Percentiles rank a stretch among this genome's conserved stretches.
These are phyloP conservation scores for Phoenix dactylifera DNA, from an alignment of 176 grass and related monocot genomes.

Conservation along the genomic window DNA sequence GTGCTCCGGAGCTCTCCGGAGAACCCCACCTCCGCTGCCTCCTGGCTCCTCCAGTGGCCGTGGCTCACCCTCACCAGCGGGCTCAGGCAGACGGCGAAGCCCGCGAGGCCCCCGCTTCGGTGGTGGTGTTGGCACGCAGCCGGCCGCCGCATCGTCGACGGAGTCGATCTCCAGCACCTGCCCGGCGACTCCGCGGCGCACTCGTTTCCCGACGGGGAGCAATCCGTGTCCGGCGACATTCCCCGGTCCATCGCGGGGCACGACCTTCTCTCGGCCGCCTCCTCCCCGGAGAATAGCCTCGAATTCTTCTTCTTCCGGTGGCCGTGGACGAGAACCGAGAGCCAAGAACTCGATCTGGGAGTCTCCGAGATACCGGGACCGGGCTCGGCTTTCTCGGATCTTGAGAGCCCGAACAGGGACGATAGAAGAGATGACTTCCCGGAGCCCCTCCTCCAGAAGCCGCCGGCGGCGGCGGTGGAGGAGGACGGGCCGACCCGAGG, in stretches of 20 bases:
- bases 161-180: constrained; percentile 36
- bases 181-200: neutral
- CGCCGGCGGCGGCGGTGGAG: constrained; percentile 1
- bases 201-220: neutral
- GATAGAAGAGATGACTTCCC: constrained; percentile 2
- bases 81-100: too few species aligned
- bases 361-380: neutral
- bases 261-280: constrained; percentile 5
- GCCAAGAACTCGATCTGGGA: constrained; percentile 37
- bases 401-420: constrained; percentile 6
- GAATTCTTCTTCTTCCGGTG: neutral
- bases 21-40: too few species aligned
- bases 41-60: too few species aligned
- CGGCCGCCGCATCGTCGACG: constrained; percentile 27
- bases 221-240: constrained; percentile 21
- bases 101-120: too few species aligned
- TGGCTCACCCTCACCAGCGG: too few species aligned
- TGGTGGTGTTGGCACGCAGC: too few species aligned
- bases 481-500: constrained; percentile 37
- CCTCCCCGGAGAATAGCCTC: constrained; percentile 15
- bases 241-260: constrained; percentile 24
- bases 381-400: constrained; percentile 5
- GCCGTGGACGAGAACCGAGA: constrained; percentile 24
- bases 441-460: neutral
- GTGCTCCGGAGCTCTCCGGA: too few species aligned